Base-by-base conservation (phyloP, 768 basidiomycete species). In the Auricularia cornea region DNA sequence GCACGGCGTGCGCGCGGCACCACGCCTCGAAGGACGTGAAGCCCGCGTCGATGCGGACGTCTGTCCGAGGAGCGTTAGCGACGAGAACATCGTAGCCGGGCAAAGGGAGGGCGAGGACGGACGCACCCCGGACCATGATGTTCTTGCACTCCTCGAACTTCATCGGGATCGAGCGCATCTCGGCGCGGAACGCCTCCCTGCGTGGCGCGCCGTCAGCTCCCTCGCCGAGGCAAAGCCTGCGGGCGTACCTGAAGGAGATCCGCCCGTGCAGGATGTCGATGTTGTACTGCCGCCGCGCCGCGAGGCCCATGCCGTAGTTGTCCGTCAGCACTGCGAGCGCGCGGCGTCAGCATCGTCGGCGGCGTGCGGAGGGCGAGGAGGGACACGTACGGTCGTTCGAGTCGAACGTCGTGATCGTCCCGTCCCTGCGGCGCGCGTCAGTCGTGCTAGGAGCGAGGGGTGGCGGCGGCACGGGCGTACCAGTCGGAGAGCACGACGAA, bases 401-500 rank as follows among this genome's bases (percentile, higher is more conserved):
- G 72, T 98, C 94, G 70, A 83, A 84, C 44, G 84, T 93, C 3
- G 94, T 96, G 76, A 98, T 96, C 14, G 94, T 98, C 69, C 90
- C 90, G 77, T 93, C 90, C 91, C 90, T 92, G 72, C 23, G 20
- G 61, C 23, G 29, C 3, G 8, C 33, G 65, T 62, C 29, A 63
- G 54, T 30, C 48, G n/a, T n/a, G n/a, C n/a, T n/a, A n/a, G n/a
- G n/a, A n/a, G n/a, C n/a, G n/a, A n/a, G n/a, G n/a, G n/a, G n/a
- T 30, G 60, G 54, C 32, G 8, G 38, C 18, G 59, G n/a, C 59
- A 63, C 51, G 65, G 64, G 80, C 87, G 62, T 71, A 94, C 93
- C 94, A 98, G 72, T 98, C 94, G 61, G 92, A 91, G 56, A 96
- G 78, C 11, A 90, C 90, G 26, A 96, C 85, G 65, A 94, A 94